Base-by-base conservation (phyloP, 192 early-diverging fungal genomes). In the Geranomyces michiganensis region DNA sequence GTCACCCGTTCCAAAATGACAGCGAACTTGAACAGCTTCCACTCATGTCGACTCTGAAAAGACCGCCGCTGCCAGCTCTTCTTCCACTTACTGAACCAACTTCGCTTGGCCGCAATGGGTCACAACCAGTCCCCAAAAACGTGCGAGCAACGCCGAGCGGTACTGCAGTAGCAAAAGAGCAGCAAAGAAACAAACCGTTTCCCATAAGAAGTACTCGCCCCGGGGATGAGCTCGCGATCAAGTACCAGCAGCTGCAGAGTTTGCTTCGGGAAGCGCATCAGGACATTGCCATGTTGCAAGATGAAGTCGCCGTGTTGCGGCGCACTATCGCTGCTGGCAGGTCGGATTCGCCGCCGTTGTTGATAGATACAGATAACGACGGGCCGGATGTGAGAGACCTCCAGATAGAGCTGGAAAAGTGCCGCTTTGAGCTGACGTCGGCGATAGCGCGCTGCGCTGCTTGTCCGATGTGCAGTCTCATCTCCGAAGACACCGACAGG, bases 171-270 rank as follows among this genome's bases (percentile, higher is more conserved):
- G 36, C 36, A 41, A 3, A 10, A 41, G 36, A 10, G 36, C 36
- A 41, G 36, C 36, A 41, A 10, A 41, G 36, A 3, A 41, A 7
- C 36, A 10, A 41, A 10, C 36, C 36, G 5, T 3, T 41, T 41
- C 36, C 36, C 36, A 41, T 10, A 10, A 10, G 10, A 3, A 41
- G 36, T 10, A 41, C 36, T 14, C 58, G 58, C 31, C 26, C 5
- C 2, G 22, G 24, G 5, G 62, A 64, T 21, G 62, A 41, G 17
- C 62, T 64, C 4, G 44, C 32, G 5, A 64, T 64, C 33, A 64
- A 64, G 44, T 64, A 64, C 36, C 41, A 45, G 43, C 62, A 64
- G 43, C n/a, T 64, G 62, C 41, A 64, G 62, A 64, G 62, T 21
- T 41, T 64, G 15, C 62, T 64, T 12, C 62, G 62, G n/a, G 62